Conservation (phyloP, 768 basidiomycete genomes). For the Naganishia vaughanmartiniae region DNA sequence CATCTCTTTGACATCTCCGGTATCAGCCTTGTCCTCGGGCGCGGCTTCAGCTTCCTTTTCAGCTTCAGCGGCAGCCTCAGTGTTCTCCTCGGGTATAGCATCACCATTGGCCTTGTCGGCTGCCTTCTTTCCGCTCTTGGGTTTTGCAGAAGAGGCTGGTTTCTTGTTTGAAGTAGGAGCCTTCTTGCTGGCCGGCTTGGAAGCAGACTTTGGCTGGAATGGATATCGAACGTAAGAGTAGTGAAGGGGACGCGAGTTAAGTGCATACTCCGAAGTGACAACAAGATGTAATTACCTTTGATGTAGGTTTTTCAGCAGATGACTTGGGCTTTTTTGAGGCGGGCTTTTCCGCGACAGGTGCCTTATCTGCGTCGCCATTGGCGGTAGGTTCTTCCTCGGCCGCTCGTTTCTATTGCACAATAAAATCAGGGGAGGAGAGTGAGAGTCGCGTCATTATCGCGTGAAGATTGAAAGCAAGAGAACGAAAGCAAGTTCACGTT, state of each 20-base stretch:
- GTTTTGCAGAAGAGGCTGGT: constrained; percentile 32
- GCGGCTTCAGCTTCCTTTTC: constrained; percentile 43
- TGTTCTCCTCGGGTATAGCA: constrained; percentile 36
- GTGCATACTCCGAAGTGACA: too few species aligned
- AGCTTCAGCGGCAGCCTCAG: constrained; percentile 34
- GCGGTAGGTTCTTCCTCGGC: constrained; percentile 30
- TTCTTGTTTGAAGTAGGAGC: constrained; percentile 25
- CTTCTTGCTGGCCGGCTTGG: constrained; percentile 26
- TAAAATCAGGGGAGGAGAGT: neutral
- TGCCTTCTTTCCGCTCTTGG: constrained; percentile 30
- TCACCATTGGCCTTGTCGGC: constrained; percentile 22
- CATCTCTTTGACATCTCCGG: constrained; percentile 52
- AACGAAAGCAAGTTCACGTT: neutral
- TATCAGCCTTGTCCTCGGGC: constrained; percentile 40
- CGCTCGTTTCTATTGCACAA: constrained; percentile 32
- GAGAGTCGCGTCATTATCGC: neutral
- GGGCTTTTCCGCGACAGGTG: constrained; percentile 22
- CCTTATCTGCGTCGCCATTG: constrained; percentile 32
- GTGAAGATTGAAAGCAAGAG: neutral
- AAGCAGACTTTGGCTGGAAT: constrained; percentile 21
- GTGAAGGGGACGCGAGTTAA: too few species aligned
- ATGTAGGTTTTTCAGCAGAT: constrained; percentile 22
- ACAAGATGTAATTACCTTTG: neutral
- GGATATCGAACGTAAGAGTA: too few species aligned
- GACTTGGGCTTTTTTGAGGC: constrained; percentile 29